phyloP scores from a whole-genome alignment of 495 filamentous ascomycete genomes.

The Usnea hakonensis region DNA sequence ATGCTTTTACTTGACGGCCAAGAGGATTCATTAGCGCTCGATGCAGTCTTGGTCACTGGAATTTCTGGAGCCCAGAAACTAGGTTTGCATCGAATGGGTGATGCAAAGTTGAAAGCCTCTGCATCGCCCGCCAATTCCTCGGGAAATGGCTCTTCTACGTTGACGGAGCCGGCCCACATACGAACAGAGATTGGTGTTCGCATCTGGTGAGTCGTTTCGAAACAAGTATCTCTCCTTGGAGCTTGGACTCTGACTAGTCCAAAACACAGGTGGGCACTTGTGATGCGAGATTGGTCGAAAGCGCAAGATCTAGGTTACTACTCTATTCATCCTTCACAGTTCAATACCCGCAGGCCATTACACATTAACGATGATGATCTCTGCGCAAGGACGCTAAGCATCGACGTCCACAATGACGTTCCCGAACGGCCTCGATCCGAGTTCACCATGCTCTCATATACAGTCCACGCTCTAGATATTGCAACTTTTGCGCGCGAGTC shows the following conservation, averaged over 20 bases:
- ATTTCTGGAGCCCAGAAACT: constrained; percentile 30
- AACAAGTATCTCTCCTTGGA: too few relatives aligned
- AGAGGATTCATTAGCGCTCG: constrained; percentile 22
- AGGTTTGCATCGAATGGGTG: constrained; percentile 26
- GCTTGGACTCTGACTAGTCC: too few relatives aligned
- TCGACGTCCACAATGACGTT: constrained; percentile 6
- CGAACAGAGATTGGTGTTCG: constrained; percentile 13
- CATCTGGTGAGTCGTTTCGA: constrained; percentile 7
- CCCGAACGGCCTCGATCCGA: constrained; percentile 28
- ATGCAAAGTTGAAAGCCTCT: constrained; percentile 14
- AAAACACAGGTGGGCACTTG: too few relatives aligned
- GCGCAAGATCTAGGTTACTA: constrained; percentile 28
- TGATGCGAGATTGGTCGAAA: too few relatives aligned
- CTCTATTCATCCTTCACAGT: constrained; percentile 26
- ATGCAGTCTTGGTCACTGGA: constrained; percentile 28
- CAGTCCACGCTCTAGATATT: constrained; percentile 24
- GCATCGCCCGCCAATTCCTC: neutral
- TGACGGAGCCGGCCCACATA: neutral
- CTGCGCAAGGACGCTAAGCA: neutral
- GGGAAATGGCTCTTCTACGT: neutral
- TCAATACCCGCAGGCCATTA: constrained; percentile 26
- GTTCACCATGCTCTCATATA: constrained; percentile 31
- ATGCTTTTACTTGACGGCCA: constrained; percentile 31
- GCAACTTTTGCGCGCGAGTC: constrained; percentile 24
- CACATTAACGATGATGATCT: constrained; percentile 29